Evolutionary conservation across 345 rosid species (phyloP), one percentile per base, ranked within the genome.

Genomic region (Microthlaspi erraticum): DNA sequence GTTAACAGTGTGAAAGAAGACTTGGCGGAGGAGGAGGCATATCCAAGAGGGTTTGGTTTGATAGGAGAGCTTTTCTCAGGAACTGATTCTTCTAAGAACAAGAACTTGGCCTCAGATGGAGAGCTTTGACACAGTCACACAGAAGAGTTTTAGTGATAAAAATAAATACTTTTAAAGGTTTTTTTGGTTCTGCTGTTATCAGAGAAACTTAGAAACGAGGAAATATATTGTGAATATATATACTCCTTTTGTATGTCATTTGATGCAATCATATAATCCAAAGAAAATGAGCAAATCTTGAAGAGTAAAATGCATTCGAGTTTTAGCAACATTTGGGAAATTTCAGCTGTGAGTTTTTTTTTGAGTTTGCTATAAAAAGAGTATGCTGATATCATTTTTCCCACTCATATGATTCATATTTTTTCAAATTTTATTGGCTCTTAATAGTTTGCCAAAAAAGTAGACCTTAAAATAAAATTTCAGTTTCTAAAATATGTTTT

Each of bases 1-100:
- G 36, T 78, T 26, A 74, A 77, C 92, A 92, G 97, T 33, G 76
- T 52, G 66, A 85, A 61, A 54, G 56, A 67, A 10, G 83, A 85
- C 64, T 53, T 73, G 8, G 50, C 55, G 57, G 79, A 63, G 69
- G 79, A 63, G 69, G 84, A 70, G 71, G 83, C 83, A 5, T 60
- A 79, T 73, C 81, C 78, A 19, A 80, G 70, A 56, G 70, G 79
- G 11, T 75, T 72, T 62, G 81, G 83, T 12, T 49, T 82, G 71
- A 41, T 72, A 13, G 62, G 74, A 69, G 83, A 75, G 51, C 62
- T 72, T 13, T 70, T 60, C 64, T 52, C 75, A 39, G 64, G 65
- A 61, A 60, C 34, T 43, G 72, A 45, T 32, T 38, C 60, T 64
- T 56, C 80, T 16, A 38, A 71, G 59, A 10, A 57, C 41, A 69